These are phyloP conservation scores for Cercospora sojina DNA, from an alignment of 2,329 filamentous ascomycete genomes.

Conservation along the genomic window DNA sequence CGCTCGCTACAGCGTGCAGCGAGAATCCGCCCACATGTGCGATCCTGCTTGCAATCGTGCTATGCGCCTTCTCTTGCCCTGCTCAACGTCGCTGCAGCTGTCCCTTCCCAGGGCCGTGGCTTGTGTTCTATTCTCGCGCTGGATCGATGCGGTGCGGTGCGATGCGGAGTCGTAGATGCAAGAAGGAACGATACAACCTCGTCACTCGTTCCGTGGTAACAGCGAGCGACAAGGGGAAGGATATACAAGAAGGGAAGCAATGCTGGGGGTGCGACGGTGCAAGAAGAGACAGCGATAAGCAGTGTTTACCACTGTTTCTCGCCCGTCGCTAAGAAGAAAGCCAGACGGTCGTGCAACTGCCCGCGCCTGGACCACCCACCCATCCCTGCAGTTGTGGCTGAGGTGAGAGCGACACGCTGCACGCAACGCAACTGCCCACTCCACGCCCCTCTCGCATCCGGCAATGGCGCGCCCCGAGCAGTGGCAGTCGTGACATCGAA, in stretches of 20 bases:
- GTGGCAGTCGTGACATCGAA: neutral
- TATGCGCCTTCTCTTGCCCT: neutral
- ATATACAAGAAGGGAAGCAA: neutral
- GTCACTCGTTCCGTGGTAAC: neutral
- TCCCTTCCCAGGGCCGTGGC: neutral
- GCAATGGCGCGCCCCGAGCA: neutral
- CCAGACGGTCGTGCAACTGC: neutral
- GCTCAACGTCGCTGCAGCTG: neutral
- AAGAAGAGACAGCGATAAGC: neutral
- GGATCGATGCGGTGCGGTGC: neutral
- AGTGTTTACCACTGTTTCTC: neutral
- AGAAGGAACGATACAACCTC: neutral
- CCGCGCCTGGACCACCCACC: neutral
- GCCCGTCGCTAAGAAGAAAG: neutral
- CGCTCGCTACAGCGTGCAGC: slow-evolving; percentile 9
- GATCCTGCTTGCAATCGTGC: neutral
- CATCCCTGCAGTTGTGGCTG: neutral
- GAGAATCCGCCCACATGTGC: neutral
- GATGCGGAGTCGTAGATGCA: neutral
- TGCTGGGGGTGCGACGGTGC: slow-evolving; percentile 2
- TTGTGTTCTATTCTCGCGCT: neutral
- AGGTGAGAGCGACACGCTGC: neutral
- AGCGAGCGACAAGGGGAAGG: neutral
- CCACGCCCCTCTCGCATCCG: neutral
- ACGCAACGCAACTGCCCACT: neutral